Evolutionary conservation across 495 filamentous ascomycete species (phyloP), one percentile per base, ranked within the genome.

Genomic region (Xylaria palmicola): DNA sequence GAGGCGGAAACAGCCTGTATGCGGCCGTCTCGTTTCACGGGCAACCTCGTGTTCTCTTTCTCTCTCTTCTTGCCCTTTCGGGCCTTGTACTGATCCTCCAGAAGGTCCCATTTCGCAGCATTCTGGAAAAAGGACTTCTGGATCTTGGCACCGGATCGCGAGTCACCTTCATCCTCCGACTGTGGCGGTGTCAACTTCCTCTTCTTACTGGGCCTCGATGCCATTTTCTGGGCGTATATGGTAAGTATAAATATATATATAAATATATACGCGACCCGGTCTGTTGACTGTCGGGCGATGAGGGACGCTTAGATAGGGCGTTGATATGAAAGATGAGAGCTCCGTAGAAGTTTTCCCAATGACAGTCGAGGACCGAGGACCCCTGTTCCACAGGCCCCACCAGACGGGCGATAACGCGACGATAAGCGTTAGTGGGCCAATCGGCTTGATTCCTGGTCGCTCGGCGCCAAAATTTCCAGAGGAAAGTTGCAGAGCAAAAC

Each of bases 1-100:
- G 67, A 56, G 1, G 67, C 73, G 30, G 81, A 69, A 10, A 85
- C 69, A 36, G 85, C 80, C 68, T 91, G 86, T 9, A 96, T 73
- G 39, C 86, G 81, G 2, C 89, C 91, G 61, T 88, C 85, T 0
- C 84, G 79, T 74, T 91, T 94, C 47, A 97, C 90, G 4, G 92
- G 94, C 32, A 98, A 79, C 68, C 88, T 82, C 24, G 85, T 90
- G 63, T 68, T 86, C 62, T 92, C 88, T 62, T 87, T 86, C 41
- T 85, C 80, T 67, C 91, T 89, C 69, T 84, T 87, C 72, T 83
- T 85, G 54, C 81, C 71, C 68, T 94, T 87, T 63, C 83, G 85
- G 40, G 82, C 82, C 74, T 96, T 93, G 79, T 98, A 98, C 67
- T 88, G 85, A 65, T 97, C 88, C 74, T 98, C 94, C 43, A 96